Conservation (phyloP, 176 grass and related monocot genomes). For the Ananas comosus region DNA sequence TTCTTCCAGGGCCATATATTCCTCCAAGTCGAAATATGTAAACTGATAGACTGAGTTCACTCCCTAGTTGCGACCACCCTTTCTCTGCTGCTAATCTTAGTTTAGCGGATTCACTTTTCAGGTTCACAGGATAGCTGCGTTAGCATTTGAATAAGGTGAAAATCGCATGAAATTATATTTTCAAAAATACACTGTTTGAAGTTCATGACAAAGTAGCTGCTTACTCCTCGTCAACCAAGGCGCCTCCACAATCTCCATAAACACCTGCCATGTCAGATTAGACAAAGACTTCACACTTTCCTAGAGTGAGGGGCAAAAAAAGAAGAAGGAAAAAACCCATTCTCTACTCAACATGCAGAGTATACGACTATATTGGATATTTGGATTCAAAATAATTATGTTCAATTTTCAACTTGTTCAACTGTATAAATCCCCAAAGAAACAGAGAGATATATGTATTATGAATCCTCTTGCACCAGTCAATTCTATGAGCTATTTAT, state of each 20-base stretch:
- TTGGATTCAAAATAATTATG: too few species aligned
- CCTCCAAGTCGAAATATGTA: conserved; percentile 79
- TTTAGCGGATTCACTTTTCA: conserved; percentile 43
- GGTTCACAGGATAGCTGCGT: conserved; percentile 57
- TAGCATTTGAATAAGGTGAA: neutral
- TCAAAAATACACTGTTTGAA: neutral
- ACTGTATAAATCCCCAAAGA: too few species aligned
- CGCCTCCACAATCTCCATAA: conserved; percentile 79
- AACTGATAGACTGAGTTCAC: conserved; percentile 36
- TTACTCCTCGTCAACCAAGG: conserved; percentile 80
- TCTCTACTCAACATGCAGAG: too few species aligned
- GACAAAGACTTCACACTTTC: neutral
- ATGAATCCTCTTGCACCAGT: too few species aligned
- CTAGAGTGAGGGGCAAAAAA: too few species aligned
- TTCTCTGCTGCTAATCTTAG: conserved; percentile 61
- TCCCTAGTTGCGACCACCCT: conserved; percentile 49
- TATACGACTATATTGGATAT: too few species aligned
- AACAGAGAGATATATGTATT: too few species aligned
- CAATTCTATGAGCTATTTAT: too few species aligned
- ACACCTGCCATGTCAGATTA: conserved; percentile 40
- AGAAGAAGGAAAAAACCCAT: too few species aligned
- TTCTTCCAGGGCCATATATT: conserved; percentile 92
- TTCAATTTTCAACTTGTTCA: too few species aligned
- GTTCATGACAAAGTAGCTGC: neutral
- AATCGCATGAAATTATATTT: neutral